Base-by-base conservation (phyloP, 345 rosid species). In the Eucalyptus fibrosa region DNA sequence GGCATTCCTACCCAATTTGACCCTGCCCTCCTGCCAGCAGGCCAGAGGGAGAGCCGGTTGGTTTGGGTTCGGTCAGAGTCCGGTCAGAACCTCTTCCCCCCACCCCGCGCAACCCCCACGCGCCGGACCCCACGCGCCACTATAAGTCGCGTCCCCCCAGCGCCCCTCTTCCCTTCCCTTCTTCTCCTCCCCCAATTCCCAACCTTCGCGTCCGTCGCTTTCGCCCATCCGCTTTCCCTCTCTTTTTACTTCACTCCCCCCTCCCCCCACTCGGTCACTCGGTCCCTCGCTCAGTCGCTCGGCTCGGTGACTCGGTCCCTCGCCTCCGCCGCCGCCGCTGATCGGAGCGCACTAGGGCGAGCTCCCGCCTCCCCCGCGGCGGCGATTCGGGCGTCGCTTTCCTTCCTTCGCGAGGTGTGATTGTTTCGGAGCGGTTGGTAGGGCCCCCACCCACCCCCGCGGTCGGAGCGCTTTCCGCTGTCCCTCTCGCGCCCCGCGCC, bases 91-190 rank as follows among this genome's bases (percentile, higher is more conserved):
- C 32, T 28, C n/a, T 24, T 1, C 34, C 34, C 34, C 8, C 69
- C 3, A 4, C 42, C 72, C 87, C 90, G 90, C 90, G 90, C 90
- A 86, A 12, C 6, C 6, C 44, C 82, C 82, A 72, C 81, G 55
- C 90, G 40, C 90, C 88, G 90, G 86, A 53, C 62, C 12, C 42
- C 88, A 89, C 90, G 90, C 90, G 90, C 90, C 88, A 28, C n/a
- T 55, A 21, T 44, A 83, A 19, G 24, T 86, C 88, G 65, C 44
- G 77, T 89, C 90, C 86, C 86, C 50, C 13, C 62, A 7, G 30
- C 62, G 4, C 11, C 26, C 60, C 1, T 2, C 59, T 55, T 21
- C 5, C 26, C 11, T 4, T 55, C 60, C 59, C 59, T 8, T 55
- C 56, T 7, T 21, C 59, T 59, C 13, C 65, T 12, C 65, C 15